Conservation (phyloP, 1,284 basidiomycete genomes). For the Cryptococcus sp. region DNA sequence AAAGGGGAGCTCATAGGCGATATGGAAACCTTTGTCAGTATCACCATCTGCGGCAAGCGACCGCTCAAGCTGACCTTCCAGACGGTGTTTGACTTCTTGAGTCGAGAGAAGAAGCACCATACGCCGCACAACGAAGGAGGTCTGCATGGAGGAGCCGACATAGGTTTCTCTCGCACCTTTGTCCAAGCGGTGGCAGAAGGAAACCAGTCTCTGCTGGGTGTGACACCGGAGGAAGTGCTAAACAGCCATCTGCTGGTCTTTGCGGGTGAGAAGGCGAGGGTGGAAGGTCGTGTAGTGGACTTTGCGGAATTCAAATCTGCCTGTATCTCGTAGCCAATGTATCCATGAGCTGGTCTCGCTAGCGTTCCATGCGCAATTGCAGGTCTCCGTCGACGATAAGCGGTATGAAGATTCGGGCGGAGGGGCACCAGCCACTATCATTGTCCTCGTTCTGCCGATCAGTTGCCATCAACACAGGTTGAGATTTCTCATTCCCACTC, state of each 20-base stretch:
- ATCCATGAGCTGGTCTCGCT: no score
- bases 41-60: neutral
- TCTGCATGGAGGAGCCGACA: constrained; percentile 72
- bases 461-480: no score
- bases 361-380: no score
- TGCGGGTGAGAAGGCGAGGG: constrained; percentile 69
- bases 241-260: constrained; percentile 74
- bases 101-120: constrained; percentile 48
- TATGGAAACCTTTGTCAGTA: constrained; percentile 58
- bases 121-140: constrained; percentile 58
- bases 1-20: constrained; percentile 76
- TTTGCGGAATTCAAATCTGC: constrained; percentile 25
- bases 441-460: no score
- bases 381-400: no score
- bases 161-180: constrained; percentile 64
- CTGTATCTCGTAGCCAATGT: no score
- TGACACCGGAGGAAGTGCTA: constrained; percentile 60
- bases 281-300: constrained; percentile 60
- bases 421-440: no score
- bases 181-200: constrained; percentile 59
- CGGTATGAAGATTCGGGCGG: no score
- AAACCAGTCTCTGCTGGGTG: constrained; percentile 56
- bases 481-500: no score
- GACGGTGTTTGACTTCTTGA: constrained; percentile 66
- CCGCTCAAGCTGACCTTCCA: neutral